Base-by-base conservation (phyloP, 805 yeast genomes). In the Naumovozyma baii region DNA sequence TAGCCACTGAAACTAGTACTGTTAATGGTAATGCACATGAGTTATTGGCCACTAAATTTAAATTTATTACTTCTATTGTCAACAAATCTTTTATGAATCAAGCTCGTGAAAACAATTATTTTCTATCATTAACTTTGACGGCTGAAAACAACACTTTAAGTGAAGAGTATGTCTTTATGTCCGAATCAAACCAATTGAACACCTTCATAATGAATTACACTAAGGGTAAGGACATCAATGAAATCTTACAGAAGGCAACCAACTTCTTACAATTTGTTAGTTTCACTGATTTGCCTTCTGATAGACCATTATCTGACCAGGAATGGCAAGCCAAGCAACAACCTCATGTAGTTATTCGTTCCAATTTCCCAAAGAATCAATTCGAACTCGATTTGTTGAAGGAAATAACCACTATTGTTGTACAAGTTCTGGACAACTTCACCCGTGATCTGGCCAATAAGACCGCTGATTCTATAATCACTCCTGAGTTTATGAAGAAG, bases 151-250 rank as follows among this genome's bases (percentile, higher is more conserved):
- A 71, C 19, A 70, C 73, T 48, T 68, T 90, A 51, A 95, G 96
- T 28, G 51, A 64, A 34, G 76, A 82, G 47, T 83, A 72, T 55
- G 95, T 85, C 19, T 85, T 76, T 65, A 88, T 92, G 97, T 70
- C 83, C 51, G 99, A 92, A 69, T 76, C 76, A 41, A 71, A 78
- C 45, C 97, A 90, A 59, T 70, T 84, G 66, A 86, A 80, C 48
- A 85, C 77, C 4, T 66, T 74, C 42, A 64, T 83, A 38, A 29
- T 33, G 17, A 9, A 32, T 37, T 36, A 41, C 47, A 34, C 40
- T 18, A 36, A 38, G 22, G 69, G 70, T 35, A n/a, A 29, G 31
- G 15, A 12, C 13, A 57, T 80, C 39, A 62, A 66, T 20, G 67
- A 67, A 25, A 64, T 75, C 22, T 56, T 77, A 43, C 46, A 52